Conservation (phyloP, 345 rosid genomes). For the Mangifera indica region DNA sequence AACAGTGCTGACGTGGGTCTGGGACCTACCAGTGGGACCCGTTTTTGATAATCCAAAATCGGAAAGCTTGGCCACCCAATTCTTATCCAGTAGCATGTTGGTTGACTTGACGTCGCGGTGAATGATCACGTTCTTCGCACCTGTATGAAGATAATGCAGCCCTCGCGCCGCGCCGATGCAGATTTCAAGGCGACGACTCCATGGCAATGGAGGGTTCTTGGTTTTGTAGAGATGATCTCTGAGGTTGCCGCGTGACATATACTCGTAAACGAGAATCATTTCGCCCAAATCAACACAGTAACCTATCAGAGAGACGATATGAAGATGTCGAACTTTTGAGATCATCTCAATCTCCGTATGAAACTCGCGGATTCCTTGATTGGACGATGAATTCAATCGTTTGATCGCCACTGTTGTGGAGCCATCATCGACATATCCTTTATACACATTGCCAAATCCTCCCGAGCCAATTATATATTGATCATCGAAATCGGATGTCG, state of each 20-base stretch:
- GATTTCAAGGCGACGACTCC: constrained; percentile 44
- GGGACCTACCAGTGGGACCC: constrained; percentile 23
- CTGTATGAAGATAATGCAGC: constrained; percentile 31
- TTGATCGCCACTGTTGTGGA: constrained; percentile 40
- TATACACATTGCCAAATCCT: constrained; percentile 46
- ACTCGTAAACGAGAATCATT: constrained; percentile 49
- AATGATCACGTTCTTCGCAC: constrained; percentile 25
- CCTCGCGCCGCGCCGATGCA: constrained; percentile 50
- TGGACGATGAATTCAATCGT: constrained; percentile 33
- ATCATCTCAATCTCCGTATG: constrained; percentile 42
- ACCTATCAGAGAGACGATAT: constrained; percentile 46
- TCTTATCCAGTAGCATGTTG: constrained; percentile 27
- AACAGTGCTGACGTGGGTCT: constrained; percentile 8
- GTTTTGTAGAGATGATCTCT: constrained; percentile 33
- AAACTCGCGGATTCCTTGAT: constrained; percentile 45
- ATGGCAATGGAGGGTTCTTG: constrained; percentile 26
- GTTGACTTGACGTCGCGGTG: constrained; percentile 33
- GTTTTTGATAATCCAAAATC: constrained; percentile 29
- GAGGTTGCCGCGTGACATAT: constrained; percentile 35
- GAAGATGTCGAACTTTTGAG: constrained; percentile 34
- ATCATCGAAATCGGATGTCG: constrained; percentile 32
- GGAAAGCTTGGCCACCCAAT: constrained; percentile 27
- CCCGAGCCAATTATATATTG: constrained; percentile 32
- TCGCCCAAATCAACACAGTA: constrained; percentile 42
- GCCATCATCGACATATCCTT: constrained; percentile 27